A percentile compares a stretch with the other conserved stretches of the same genome.
Conservation (phyloP, 352 stramenopile species). For the Phytophthora colocasiae region DNA sequence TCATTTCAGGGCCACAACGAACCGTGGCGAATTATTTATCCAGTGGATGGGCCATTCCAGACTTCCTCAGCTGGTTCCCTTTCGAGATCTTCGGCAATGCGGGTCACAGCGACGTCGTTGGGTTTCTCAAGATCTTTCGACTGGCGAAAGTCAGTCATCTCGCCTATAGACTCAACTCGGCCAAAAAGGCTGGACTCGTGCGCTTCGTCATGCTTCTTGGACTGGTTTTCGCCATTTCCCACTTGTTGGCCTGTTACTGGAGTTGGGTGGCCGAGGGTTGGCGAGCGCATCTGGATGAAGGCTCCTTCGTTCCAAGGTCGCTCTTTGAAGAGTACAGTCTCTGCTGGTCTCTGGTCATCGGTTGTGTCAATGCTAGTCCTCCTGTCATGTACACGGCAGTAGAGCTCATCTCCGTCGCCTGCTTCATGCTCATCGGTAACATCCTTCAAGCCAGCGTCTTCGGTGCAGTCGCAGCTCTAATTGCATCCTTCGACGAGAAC, state of each 20-base stretch:
- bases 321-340: constrained; percentile 56
- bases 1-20: constrained; percentile 55
- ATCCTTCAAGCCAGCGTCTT: constrained; percentile 74
- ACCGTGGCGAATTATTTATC: constrained; percentile 61
- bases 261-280: constrained; percentile 57
- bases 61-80: constrained; percentile 73
- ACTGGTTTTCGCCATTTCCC: constrained; percentile 60
- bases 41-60: constrained; percentile 57
- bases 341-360: constrained; percentile 66
- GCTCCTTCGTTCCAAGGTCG: constrained; percentile 21
- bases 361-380: constrained; percentile 67
- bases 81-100: constrained; percentile 50
- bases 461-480: constrained; percentile 64
- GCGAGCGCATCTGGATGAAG: constrained; percentile 43
- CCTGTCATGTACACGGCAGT: constrained; percentile 53
- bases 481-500: constrained; percentile 70
- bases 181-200: constrained; percentile 67
- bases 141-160: constrained; percentile 72
- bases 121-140: constrained; percentile 65
- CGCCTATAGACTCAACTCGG: constrained; percentile 53
- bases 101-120: constrained; percentile 48
- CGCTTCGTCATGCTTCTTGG: constrained; percentile 58
- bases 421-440: constrained; percentile 76
- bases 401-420: constrained; percentile 59
- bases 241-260: constrained; percentile 72